Conservation (phyloP, 2,329 filamentous ascomycete species). For the Mollisia scopiformis region DNA sequence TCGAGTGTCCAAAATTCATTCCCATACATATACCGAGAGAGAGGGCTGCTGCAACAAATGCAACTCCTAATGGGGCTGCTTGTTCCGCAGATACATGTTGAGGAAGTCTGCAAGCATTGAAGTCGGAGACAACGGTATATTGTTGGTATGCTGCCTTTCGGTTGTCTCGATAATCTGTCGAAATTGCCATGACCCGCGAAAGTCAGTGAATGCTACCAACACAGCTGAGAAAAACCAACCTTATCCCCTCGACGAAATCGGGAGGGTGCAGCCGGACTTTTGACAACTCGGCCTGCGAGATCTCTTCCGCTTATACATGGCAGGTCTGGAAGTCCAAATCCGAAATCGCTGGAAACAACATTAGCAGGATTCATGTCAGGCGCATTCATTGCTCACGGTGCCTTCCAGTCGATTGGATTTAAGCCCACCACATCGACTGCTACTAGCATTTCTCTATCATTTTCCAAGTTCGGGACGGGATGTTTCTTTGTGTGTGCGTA, state of each 20-base stretch:
- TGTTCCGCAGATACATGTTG: conserved; percentile 19
- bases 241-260: conserved; percentile 59
- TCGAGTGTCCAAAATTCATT: conserved; percentile 59
- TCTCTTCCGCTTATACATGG: conserved; percentile 47
- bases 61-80: conserved; percentile 35
- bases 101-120: conserved; percentile 35
- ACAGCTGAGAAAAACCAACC: conserved; percentile 39
- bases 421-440: conserved; percentile 62
- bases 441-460: conserved; percentile 65
- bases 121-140: conserved; percentile 54
- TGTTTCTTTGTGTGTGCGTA: conserved; percentile 51
- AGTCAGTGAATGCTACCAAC: conserved; percentile 10
- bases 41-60: conserved; percentile 63
- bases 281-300: conserved; percentile 65
- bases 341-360: conserved; percentile 50
- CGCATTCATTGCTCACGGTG: conserved; percentile 72
- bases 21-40: conserved; percentile 72
- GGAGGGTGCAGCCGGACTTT: conserved; percentile 44
- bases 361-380: conserved; percentile 59
- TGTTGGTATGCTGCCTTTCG: conserved; percentile 37
- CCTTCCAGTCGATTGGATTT: conserved; percentile 83
- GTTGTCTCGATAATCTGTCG: conserved; percentile 36
- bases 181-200: conserved; percentile 38
- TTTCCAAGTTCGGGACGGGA: conserved; percentile 49
- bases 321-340: conserved; percentile 33